Evolutionary conservation across 2,329 filamentous ascomycete species (phyloP), one percentile per base, ranked within the genome.

Genomic region (Aspergillus cejpii): DNA sequence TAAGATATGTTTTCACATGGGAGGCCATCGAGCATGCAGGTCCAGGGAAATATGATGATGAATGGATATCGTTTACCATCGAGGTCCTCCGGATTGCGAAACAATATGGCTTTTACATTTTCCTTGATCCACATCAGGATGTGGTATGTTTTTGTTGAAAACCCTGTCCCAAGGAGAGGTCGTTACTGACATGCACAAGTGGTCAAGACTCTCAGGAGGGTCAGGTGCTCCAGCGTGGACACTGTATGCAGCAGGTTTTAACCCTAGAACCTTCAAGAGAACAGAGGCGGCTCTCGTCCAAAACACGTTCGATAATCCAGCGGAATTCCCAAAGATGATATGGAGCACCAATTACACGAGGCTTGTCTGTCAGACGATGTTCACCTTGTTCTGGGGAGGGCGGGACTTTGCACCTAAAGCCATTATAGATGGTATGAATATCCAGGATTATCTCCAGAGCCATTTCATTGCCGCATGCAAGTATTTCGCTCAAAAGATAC

Each of bases 111-210:
- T 96, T 98, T 66, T 95, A 94, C 61, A 77, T 98, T 39, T 97
- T 96, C 64, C 95, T 98, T 88, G 94, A 98, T 58, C 91, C 94
- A 15, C 92, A 98, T 66, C 92, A 98, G 74, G 92, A 98, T 72
- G 91, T 97, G 57, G 84, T 87, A 76, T 53, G 82, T 79, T 33
- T 27, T 28, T 8, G n/a, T 33, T 21, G 50, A 27, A 43, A 28
- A 28, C 11, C 26, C 28, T 38, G 15, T 26, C 29, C n/a, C 15
- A 17, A 38, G 15, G 12, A 23, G 15, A 39, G 27, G 2, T 19
- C 3, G 2, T 60, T 59, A 39, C 62, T 71, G 45, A 70, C 39
- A 12, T 37, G 31, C 27, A 38, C 54, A 48, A 86, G 83, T 98
- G 92, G 92, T 96, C 91, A 26, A 79, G 92, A 43, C 92, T 92